Evolutionary conservation across 108 stramenopile genomes (phyloP).

Genomic region (Bacterosira constricta): DNA sequence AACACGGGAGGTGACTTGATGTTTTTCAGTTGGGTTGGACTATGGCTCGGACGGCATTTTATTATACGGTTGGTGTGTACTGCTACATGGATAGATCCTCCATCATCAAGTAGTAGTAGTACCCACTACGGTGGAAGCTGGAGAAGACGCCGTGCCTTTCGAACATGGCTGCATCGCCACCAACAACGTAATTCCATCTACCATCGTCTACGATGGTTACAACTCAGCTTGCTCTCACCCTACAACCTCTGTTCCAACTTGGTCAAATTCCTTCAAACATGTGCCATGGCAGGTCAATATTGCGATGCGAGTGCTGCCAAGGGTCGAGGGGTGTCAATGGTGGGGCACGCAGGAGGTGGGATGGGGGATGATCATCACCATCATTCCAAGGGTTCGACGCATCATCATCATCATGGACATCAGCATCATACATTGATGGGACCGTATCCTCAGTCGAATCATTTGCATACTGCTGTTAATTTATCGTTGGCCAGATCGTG

Average conservation of each 20-base stretch:
- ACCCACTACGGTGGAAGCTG: conserved; percentile 3
- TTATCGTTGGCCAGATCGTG: conserved; percentile 5
- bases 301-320: conserved; percentile 40
- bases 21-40: conserved; percentile 7
- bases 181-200: neutral
- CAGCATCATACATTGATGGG: neutral
- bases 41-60: conserved; percentile 45
- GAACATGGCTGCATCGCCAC: conserved; percentile 11
- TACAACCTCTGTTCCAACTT: neutral
- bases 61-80: conserved; percentile 38
- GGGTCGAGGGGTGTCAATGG: neutral
- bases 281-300: conserved; percentile 43
- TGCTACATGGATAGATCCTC: conserved; percentile 27
- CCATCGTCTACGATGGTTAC: conserved; percentile 11
- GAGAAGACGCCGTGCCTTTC: conserved; percentile 33
- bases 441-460: neutral
- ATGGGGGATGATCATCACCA: conserved; percentile 8
- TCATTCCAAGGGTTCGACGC: neutral
- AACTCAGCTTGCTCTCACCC: conserved; percentile 6
- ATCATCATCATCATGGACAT: neutral
- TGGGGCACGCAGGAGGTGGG: neutral
- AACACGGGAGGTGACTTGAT: conserved; percentile 30
- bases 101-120: neutral
- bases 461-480: neutral
- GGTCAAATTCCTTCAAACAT: conserved; percentile 9